Evolutionary conservation across 495 filamentous ascomycete species (phyloP).

Genomic region (Xylaria nigripes): DNA sequence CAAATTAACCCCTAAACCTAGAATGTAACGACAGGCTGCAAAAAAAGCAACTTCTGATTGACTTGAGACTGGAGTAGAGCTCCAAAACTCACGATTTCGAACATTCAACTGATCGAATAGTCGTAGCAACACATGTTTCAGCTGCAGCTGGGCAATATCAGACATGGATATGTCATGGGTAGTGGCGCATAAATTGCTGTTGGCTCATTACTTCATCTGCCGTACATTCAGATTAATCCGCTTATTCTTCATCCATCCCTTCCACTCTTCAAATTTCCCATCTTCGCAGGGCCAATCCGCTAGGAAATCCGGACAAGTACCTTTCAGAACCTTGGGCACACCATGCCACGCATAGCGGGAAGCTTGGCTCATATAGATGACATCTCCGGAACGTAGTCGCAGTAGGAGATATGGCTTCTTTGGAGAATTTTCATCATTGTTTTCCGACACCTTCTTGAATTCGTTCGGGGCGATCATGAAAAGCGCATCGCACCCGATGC

Average conservation of each 20-base stretch:
- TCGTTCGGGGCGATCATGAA: slow-evolving; percentile 56
- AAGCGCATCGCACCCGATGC: slow-evolving; percentile 78
- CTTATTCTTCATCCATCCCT: slow-evolving; percentile 77
- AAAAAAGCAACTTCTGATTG: background rate
- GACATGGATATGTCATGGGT: background rate
- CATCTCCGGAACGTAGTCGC: slow-evolving; percentile 69
- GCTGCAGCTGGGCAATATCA: background rate
- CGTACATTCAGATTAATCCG: slow-evolving; percentile 85
- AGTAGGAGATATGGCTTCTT: slow-evolving; percentile 48
- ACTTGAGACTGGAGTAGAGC: background rate
- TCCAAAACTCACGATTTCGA: background rate
- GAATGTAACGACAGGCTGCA: background rate
- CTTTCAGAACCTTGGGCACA: slow-evolving; percentile 70
- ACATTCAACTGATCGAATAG: background rate
- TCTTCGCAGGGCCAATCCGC: slow-evolving; percentile 63
- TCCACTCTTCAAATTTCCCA: slow-evolving; percentile 54
- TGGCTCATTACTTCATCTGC: slow-evolving; percentile 63
- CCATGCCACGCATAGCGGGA: slow-evolving; percentile 89
- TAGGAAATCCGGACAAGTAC: slow-evolving; percentile 68
- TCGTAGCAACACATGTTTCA: background rate
- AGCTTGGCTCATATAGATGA: slow-evolving; percentile 69
- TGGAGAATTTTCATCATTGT: slow-evolving; percentile 12
- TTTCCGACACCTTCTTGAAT: slow-evolving; percentile 30
- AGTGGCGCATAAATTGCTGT: background rate
- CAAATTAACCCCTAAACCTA: too few species aligned